Base-by-base conservation (phyloP, 2,329 filamentous ascomycete species). In the Penicillium thymicola region DNA sequence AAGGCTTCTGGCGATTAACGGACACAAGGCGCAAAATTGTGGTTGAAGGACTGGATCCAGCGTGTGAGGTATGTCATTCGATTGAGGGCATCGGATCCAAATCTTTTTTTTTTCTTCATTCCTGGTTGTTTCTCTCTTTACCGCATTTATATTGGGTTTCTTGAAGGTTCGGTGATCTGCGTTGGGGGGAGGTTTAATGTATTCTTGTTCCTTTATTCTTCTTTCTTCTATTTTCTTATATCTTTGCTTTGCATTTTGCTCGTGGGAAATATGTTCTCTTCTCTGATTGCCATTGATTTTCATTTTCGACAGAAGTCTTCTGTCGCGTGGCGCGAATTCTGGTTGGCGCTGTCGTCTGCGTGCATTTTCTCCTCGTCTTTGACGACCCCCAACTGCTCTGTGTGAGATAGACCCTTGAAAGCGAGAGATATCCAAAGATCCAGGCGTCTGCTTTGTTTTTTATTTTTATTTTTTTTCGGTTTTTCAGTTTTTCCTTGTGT, bases 381-480 rank as follows among this genome's bases (percentile, higher is more conserved):
- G 59, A 64, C 63, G 63, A 63, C 55, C 63, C 56, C 54, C 60
- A 69, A 65, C 68, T 67, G 65, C 69, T 64, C 65, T 68, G 62
- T 67, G 63, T 65, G 67, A 71, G 66, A 73, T 74, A 74, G 71
- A 75, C 64, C 64, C 66, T 71, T 69, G 66, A 42, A 42, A 71
- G 71, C 70, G 67, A 72, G 69, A 71, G 72, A 75, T 75, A 75
- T 50, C 72, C 72, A 75, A 52, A 67, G 67, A 70, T 71, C 64
- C 70, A 70, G 66, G 68, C 67, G 59, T 71, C 63, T 68, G 60
- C 66, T 66, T 44, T 42, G 37, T 25, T 63, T 48, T 55, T 60
- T 53, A n/a, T n/a, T 53, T 44, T 32, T 47, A 10, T 34, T 27
- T 21, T 21, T 21, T 21, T 21, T 21, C 21, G 21, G 2, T 50